A percentile compares a stretch with the other conserved stretches of the same genome.
phyloP scores from a whole-genome alignment of 108 stramenopile species.

The Skeletonema potamos region DNA sequence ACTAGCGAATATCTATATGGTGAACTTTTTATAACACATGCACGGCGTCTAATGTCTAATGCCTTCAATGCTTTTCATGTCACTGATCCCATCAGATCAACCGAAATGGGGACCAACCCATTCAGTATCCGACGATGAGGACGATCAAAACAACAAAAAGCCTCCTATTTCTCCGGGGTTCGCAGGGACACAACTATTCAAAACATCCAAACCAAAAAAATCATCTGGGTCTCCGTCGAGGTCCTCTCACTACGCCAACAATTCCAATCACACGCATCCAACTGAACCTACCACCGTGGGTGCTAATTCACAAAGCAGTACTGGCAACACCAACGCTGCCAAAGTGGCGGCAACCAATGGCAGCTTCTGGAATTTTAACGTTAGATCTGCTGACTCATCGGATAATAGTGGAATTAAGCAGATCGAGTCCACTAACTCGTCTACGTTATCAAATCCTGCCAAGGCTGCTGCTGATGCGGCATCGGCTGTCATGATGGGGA shows the following conservation, averaged over 20 bases:
- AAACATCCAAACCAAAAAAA: background rate
- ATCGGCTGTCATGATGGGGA: constrained; percentile 2
- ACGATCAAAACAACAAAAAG: constrained; percentile 3
- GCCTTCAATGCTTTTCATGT: background rate
- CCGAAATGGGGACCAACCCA: constrained; percentile 3
- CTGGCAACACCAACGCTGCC: background rate
- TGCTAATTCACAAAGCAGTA: background rate
- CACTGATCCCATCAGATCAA: background rate
- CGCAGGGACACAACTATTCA: background rate
- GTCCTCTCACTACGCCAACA: constrained; percentile 2
- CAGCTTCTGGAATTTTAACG: constrained; percentile 6
- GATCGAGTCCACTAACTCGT: background rate
- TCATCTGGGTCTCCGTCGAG: background rate
- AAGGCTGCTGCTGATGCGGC: constrained; percentile 20
- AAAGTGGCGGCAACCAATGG: background rate
- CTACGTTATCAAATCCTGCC: constrained; percentile 7
- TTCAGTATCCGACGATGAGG: background rate
- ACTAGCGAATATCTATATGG: too few relatives aligned
- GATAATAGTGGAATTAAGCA: background rate
- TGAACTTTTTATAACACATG: background rate
- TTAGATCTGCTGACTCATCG: background rate
- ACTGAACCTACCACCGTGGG: background rate
- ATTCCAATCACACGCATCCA: background rate
- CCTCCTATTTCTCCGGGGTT: background rate
- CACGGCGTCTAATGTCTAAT: background rate